phyloP scores from a whole-genome alignment of 106 monocot genomes.

The Iris macrosiphon region DNA sequence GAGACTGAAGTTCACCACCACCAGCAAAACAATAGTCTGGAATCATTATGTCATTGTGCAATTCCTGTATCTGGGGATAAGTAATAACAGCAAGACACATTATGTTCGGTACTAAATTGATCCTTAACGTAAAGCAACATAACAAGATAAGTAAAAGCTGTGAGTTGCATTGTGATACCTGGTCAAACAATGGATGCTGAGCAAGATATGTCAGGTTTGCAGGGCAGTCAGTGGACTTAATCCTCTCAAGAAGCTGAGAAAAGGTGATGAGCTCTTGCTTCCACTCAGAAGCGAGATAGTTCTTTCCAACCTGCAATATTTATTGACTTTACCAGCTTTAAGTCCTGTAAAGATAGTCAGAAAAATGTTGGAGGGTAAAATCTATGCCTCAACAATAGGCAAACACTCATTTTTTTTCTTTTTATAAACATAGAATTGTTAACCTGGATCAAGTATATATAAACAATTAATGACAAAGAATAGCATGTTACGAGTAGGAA shows the following conservation, averaged over 20 bases:
- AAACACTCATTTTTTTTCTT: too few species aligned
- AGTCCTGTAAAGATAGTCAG: neutral
- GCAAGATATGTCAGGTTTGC: constrained; percentile 72
- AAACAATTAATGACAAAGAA: too few species aligned
- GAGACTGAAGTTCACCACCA: constrained; percentile 77
- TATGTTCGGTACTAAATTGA: neutral
- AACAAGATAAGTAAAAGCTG: too few species aligned
- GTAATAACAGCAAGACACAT: neutral
- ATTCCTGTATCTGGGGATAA: constrained; percentile 63
- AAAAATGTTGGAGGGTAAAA: constrained; percentile 2
- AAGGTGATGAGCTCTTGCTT: constrained; percentile 96
- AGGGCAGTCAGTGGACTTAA: constrained; percentile 31
- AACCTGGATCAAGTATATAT: too few species aligned
- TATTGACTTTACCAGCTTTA: constrained; percentile 8
- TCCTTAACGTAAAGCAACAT: too few species aligned
- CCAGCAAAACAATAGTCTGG: constrained; percentile 98
- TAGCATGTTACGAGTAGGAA: too few species aligned
- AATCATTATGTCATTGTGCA: constrained; percentile 80
- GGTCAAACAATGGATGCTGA: constrained; percentile 95
- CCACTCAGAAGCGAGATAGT: constrained; percentile 81
- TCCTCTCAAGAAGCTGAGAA: constrained; percentile 85
- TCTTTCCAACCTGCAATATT: constrained; percentile 78
- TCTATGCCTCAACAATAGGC: constrained; percentile 2
- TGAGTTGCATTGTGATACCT: constrained; percentile 47
- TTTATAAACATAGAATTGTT: too few species aligned